Base-by-base conservation (phyloP, 2,329 filamentous ascomycete species). In the Coniochaeta ligniaria region DNA sequence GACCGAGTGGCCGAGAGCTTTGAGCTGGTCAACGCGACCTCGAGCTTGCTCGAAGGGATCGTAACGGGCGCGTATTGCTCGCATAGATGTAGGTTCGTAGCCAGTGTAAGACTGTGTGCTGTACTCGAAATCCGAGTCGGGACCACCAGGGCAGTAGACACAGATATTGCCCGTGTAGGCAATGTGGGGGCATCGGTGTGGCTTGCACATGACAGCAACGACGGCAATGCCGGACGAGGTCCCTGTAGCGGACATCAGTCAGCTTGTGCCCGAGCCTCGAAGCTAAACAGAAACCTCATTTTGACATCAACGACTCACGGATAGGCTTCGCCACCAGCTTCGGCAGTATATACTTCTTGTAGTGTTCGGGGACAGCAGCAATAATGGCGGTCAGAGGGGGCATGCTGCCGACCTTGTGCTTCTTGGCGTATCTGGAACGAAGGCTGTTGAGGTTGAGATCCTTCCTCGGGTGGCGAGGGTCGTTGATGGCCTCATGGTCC, bases 191-290 rank as follows among this genome's bases (percentile, higher is more conserved):
- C 95, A 99, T 72, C 95, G 84, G 74, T 99, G 95, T 26, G 95
- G 95, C 75, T 99, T 99, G 83, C 95, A 98, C 95, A 99, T 99
- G 67, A 99, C 96, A 50, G 96, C 95, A 55, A 99, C 95, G 9
- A 99, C 95, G 2, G 95, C 95, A 68, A 99, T 99, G 61, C 95
- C 95, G 59, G 93, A 97, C 0, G 94, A 96, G 17, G 94, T 97
- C 68, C 92, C 87, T 91, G 65, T 6, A 60, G n/a, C 67, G 22
- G 22, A 26, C 5, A 52, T 4, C 22, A 31, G n/a, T 17, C 16
- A 17, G 31, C 52, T 60, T 26, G 38, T 41, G 16, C 3, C 35
- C 35, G 35, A 14, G 35, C 35, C 17, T 9, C 11, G 38, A 11
- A 41, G 6, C 38, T n/a, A 41, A 41, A 41, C 9, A 41, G 38